These are phyloP conservation scores for Starmera stellimalicola DNA, from an alignment of 1,139 yeast species.

Conservation along the genomic window DNA sequence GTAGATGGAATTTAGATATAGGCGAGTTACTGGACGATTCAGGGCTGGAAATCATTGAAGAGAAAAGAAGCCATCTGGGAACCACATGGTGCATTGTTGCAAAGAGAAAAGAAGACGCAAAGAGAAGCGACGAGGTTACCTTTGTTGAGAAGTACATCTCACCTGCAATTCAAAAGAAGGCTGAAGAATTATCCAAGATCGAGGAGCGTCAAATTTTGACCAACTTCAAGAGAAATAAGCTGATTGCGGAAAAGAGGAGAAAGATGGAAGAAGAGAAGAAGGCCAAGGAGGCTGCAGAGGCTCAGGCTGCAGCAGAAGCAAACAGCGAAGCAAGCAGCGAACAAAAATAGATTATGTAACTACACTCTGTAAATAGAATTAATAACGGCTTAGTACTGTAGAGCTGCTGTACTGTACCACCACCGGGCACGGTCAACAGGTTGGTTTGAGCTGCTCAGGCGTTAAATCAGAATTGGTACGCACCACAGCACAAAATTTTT, in stretches of 20 bases:
- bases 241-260: slow-evolving; percentile 1
- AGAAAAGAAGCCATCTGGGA: slow-evolving; percentile 81
- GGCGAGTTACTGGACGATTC: slow-evolving; percentile 77
- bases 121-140: slow-evolving; percentile 34
- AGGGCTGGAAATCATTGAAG: slow-evolving; percentile 75
- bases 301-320: background rate
- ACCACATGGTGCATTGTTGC: slow-evolving; percentile 83
- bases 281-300: background rate
- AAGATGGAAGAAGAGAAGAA: slow-evolving; percentile 1
- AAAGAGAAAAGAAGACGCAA: slow-evolving; percentile 59
- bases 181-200: slow-evolving; percentile 12
- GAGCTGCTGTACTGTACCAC: no score
- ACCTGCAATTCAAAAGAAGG: slow-evolving; percentile 17
- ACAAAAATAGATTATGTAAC: no score
- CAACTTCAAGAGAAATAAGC: background rate
- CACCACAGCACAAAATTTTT: no score
- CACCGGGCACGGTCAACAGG: no score
- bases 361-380: no score
- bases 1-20: slow-evolving; percentile 93
- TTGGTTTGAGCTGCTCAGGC: no score
- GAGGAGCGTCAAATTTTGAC: slow-evolving; percentile 2
- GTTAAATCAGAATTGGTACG: no score
- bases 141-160: slow-evolving; percentile 36
- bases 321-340: background rate
- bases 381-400: no score